These are phyloP conservation scores for Botrytis hyacinthi DNA, from an alignment of 2,329 filamentous ascomycete species.

Conservation along the genomic window DNA sequence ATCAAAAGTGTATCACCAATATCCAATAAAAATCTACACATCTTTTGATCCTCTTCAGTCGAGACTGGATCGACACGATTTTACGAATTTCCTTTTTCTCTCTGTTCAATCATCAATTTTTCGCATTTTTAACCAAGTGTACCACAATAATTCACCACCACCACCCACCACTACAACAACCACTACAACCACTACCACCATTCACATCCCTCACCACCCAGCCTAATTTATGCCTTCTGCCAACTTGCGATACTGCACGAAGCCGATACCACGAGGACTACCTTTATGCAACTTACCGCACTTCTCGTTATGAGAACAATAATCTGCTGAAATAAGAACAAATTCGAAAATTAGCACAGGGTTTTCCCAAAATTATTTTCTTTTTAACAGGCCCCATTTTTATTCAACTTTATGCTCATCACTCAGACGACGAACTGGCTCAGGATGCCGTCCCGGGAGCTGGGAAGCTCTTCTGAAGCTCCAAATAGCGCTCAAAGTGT, in stretches of 20 bases:
- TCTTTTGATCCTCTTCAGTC: not conserved
- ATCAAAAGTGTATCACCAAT: not conserved
- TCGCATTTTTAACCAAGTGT: not conserved
- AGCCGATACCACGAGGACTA: slow-evolving; percentile 17
- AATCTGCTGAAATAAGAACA: not conserved
- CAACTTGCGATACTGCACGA: slow-evolving; percentile 19
- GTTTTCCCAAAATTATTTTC: slow-evolving; percentile 7
- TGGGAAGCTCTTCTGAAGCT: slow-evolving; percentile 33
- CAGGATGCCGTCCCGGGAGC: slow-evolving; percentile 38
- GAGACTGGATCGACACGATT: slow-evolving; percentile 8
- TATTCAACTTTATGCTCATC: slow-evolving; percentile 37
- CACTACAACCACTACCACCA: not conserved
- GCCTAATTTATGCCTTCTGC: not conserved
- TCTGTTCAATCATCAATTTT: not conserved
- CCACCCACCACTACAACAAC: not conserved
- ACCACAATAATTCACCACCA: slow-evolving; percentile 3
- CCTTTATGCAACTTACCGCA: slow-evolving; percentile 17
- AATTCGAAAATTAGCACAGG: not conserved
- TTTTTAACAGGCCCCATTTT: not conserved
- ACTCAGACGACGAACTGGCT: slow-evolving; percentile 38
- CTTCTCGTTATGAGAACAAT: slow-evolving; percentile 9
- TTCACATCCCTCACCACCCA: not conserved
- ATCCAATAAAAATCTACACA: not conserved
- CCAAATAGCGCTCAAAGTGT: slow-evolving; percentile 31
- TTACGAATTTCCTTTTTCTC: slow-evolving; percentile 18